phyloP scores from a whole-genome alignment of 305 asterid genomes.

The Fraxinus latifolia region DNA sequence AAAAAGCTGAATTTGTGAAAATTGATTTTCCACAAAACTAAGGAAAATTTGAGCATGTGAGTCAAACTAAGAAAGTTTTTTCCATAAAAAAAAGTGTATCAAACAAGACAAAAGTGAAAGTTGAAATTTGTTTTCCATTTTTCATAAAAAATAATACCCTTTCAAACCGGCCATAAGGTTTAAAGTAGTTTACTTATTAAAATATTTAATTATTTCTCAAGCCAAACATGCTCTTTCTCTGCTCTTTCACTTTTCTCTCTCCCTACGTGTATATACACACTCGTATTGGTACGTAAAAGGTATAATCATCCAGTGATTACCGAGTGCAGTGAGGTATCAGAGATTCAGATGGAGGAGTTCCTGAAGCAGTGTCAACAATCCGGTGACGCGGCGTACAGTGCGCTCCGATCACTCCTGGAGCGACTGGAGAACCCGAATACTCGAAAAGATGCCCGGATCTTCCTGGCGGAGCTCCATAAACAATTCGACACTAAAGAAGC shows the following conservation, averaged over 20 bases:
- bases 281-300: not conserved
- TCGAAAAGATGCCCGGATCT: slow-evolving; percentile 79
- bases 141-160: too few species aligned
- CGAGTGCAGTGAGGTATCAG: not conserved
- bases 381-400: slow-evolving; percentile 88
- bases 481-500: slow-evolving; percentile 50
- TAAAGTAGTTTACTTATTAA: not conserved
- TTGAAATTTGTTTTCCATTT: too few species aligned
- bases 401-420: slow-evolving; percentile 75
- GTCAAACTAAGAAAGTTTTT: too few species aligned
- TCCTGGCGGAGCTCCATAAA: slow-evolving; percentile 72
- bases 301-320: not conserved
- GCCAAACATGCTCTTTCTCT: not conserved
- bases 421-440: slow-evolving; percentile 80
- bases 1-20: too few species aligned
- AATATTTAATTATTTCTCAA: not conserved
- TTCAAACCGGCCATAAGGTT: too few species aligned
- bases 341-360: slow-evolving; percentile 54
- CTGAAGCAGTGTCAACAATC: slow-evolving; percentile 63
- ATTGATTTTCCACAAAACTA: too few species aligned
- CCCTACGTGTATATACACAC: not conserved
- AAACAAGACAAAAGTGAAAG: too few species aligned
- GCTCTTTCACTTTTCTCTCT: not conserved
- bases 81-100: too few species aligned
- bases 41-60: too few species aligned